Evolutionary conservation across 2,329 filamentous ascomycete species (phyloP).

Genomic region (Aspergillus carbonarius): DNA sequence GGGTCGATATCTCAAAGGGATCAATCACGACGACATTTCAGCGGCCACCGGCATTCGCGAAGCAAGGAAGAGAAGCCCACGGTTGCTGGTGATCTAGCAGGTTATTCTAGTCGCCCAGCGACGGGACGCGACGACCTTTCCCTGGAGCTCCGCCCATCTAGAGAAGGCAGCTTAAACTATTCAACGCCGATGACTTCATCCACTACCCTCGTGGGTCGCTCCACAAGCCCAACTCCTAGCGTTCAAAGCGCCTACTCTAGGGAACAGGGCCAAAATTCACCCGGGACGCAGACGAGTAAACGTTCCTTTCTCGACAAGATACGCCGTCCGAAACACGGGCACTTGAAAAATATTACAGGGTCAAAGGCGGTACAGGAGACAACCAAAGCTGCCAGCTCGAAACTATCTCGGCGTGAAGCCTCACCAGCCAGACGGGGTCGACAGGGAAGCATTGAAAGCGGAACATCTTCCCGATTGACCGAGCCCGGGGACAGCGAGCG

Average conservation of each 20-base stretch:
- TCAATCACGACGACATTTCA: constrained; percentile 53
- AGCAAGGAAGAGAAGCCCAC: constrained; percentile 60
- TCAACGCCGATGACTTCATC: constrained; percentile 53
- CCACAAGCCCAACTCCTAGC: constrained; percentile 80
- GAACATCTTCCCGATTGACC: constrained; percentile 19
- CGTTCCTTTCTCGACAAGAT: constrained; percentile 56
- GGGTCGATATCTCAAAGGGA: constrained; percentile 46
- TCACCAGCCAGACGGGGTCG: constrained; percentile 34
- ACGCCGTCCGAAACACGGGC: constrained; percentile 48
- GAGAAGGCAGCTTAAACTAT: constrained; percentile 47
- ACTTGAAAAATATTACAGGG: constrained; percentile 32
- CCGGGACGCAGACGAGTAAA: constrained; percentile 38
- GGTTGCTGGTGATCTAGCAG: constrained; percentile 35
- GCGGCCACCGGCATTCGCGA: constrained; percentile 47
- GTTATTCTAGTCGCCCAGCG: constrained; percentile 65
- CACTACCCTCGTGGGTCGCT: constrained; percentile 57
- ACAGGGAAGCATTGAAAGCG: constrained; percentile 39
- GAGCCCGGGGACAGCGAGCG: constrained; percentile 38
- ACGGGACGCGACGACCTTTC: constrained; percentile 73
- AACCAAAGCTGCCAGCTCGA: constrained; percentile 23
- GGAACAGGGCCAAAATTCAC: constrained; percentile 45
- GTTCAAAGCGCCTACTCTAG: constrained; percentile 60
- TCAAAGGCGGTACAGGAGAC: constrained; percentile 31
- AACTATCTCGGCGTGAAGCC: constrained; percentile 30
- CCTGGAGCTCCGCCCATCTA: constrained; percentile 51